Percentiles rank a stretch among this genome's conserved stretches.
Conservation (phyloP, 176 grass and related monocot species). For the Bonia amplexicaulis region DNA sequence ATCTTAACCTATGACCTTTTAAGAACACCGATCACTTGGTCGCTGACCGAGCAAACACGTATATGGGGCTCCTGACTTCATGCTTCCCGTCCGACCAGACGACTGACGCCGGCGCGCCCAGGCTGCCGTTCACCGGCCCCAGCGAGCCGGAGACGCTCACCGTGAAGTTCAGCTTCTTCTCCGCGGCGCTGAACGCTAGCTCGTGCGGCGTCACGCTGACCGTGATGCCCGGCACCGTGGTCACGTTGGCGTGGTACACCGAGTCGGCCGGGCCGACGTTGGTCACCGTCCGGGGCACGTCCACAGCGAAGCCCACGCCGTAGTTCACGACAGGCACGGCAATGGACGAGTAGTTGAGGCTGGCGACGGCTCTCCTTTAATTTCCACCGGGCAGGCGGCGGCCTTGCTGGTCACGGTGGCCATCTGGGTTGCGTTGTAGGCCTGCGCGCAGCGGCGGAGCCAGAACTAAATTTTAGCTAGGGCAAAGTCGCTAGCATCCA, state of each 20-base stretch:
- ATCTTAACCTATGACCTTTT: not conserved
- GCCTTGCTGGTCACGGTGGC: not conserved
- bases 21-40: not conserved
- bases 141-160: slow-evolving; percentile 5
- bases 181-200: not conserved
- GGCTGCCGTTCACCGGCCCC: not conserved
- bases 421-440: slow-evolving; percentile 16
- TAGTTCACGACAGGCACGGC: slow-evolving; percentile 23
- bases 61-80: slow-evolving; percentile 4
- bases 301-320: not conserved
- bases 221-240: not conserved
- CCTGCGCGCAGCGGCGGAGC: not conserved
- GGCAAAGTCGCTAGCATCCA: too few species aligned
- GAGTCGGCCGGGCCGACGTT: not conserved
- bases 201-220: not conserved
- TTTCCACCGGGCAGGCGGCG: too few species aligned
- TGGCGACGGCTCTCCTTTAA: not conserved
- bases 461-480: too few species aligned
- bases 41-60: not conserved
- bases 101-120: not conserved
- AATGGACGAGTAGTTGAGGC: slow-evolving; percentile 50
- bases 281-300: slow-evolving; percentile 11
- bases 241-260: slow-evolving; percentile 3
- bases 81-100: slow-evolving; percentile 35
- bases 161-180: not conserved